Conservation (phyloP, 257 asterid genomes). For the Henckelia pumila region DNA sequence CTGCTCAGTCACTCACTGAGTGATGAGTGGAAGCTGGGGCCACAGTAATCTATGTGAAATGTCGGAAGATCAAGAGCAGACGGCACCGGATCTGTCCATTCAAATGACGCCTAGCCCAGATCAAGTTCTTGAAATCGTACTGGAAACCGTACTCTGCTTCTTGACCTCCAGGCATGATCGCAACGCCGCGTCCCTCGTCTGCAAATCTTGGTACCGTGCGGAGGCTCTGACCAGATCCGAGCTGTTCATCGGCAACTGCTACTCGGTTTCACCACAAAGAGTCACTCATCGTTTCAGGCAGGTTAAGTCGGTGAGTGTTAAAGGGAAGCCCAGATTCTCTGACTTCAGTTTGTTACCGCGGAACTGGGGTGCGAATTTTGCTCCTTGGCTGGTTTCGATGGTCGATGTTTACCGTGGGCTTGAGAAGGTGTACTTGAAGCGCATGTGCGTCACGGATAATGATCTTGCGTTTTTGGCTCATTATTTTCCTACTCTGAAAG, state of each 20-base stretch:
- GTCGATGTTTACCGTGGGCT: conserved; percentile 36
- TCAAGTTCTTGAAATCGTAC: conserved; percentile 49
- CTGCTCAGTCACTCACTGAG: neutral
- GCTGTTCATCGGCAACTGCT: conserved; percentile 51
- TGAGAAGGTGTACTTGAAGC: conserved; percentile 45
- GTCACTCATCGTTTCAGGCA: conserved; percentile 39
- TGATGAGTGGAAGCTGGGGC: conserved; percentile 4
- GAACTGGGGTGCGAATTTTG: conserved; percentile 49
- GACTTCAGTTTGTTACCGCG: conserved; percentile 48
- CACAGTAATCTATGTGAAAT: conserved; percentile 39
- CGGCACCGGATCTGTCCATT: conserved; percentile 15
- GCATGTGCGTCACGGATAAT: conserved; percentile 42
- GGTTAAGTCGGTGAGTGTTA: conserved; percentile 38
- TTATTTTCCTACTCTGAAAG: conserved; percentile 35
- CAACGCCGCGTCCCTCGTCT: conserved; percentile 50
- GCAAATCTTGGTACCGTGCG: conserved; percentile 48
- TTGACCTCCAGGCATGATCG: conserved; percentile 45
- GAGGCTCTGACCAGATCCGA: conserved; percentile 61
- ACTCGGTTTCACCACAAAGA: conserved; percentile 40
- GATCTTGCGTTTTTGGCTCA: conserved; percentile 37
- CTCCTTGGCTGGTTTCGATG: conserved; percentile 39
- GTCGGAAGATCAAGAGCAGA: conserved; percentile 38
- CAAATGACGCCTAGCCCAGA: conserved; percentile 33
- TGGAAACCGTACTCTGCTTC: conserved; percentile 53
- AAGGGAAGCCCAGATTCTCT: conserved; percentile 54